These are phyloP conservation scores for Delitschia confertaspora DNA, from an alignment of 495 filamentous ascomycete species.

Conservation along the genomic window DNA sequence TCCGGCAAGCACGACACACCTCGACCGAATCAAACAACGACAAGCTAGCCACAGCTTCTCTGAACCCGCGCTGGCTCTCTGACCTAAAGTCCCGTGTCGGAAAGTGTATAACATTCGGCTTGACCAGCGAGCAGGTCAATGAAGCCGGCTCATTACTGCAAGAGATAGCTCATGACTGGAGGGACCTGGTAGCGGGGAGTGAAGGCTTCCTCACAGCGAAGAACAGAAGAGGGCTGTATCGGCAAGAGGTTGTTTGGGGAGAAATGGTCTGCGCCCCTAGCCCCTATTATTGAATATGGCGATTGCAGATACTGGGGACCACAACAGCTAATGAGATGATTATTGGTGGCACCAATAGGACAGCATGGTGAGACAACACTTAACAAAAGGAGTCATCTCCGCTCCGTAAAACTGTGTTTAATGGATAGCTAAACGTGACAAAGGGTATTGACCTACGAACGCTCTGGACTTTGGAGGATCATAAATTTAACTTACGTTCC, in stretches of 20 bases:
- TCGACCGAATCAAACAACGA: conserved; percentile 4
- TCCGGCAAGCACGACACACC: conserved; percentile 4
- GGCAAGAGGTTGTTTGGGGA: conserved; percentile 77
- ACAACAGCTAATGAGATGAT: conserved; percentile 15
- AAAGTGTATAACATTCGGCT: conserved; percentile 73
- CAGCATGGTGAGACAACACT: conserved; percentile 43
- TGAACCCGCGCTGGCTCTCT: conserved; percentile 60
- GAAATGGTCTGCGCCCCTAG: conserved; percentile 58
- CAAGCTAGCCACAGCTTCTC: conserved; percentile 20
- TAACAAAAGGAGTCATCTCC: conserved; percentile 4
- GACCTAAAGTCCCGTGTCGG: conserved; percentile 67
- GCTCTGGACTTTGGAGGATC: neutral
- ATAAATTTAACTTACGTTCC: neutral
- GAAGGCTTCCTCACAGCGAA: conserved; percentile 72
- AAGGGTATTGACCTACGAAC: conserved; percentile 20
- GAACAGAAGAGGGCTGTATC: conserved; percentile 54
- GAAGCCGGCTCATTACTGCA: conserved; percentile 54
- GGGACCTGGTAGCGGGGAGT: conserved; percentile 62
- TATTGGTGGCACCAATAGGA: conserved; percentile 40
- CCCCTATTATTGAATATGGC: conserved; percentile 8
- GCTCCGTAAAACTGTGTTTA: conserved; percentile 1
- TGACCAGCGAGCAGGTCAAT: conserved; percentile 49
- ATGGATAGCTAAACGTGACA: conserved; percentile 21
- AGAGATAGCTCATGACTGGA: conserved; percentile 64
- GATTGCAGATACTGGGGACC: conserved; percentile 1